phyloP scores from a whole-genome alignment of 2,329 filamentous ascomycete genomes.

The Basipetospora chlamydospora region DNA sequence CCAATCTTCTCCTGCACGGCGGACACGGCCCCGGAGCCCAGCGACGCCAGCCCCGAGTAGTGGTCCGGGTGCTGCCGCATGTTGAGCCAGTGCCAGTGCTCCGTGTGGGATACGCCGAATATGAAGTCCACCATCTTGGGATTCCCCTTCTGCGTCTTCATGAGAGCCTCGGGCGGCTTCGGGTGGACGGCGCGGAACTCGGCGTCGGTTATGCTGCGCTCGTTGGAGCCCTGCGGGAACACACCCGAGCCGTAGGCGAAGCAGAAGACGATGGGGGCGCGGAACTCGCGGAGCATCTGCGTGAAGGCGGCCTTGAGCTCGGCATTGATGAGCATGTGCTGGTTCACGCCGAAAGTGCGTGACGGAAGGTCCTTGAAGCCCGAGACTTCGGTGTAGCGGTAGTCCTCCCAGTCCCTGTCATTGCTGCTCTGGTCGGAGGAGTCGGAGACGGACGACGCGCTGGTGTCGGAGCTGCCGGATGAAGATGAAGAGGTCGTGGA shows the following conservation, averaged over 20 bases:
- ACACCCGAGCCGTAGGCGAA: slow-evolving; percentile 97
- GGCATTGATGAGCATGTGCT: slow-evolving; percentile 89
- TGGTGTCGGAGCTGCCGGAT: background rate
- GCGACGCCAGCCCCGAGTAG: slow-evolving; percentile 70
- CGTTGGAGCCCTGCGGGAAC: slow-evolving; percentile 59
- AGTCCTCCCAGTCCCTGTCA: slow-evolving; percentile 26
- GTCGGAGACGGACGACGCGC: slow-evolving; percentile 2
- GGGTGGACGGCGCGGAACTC: slow-evolving; percentile 58
- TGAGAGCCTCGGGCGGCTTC: slow-evolving; percentile 64
- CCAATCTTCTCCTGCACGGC: slow-evolving; percentile 77
- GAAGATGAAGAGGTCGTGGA: background rate
- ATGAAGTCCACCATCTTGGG: slow-evolving; percentile 99
- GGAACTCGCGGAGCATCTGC: slow-evolving; percentile 79
- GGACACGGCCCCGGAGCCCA: slow-evolving; percentile 77
- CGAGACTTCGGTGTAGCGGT: slow-evolving; percentile 24
- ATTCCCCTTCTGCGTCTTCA: slow-evolving; percentile 71
- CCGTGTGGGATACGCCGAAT: slow-evolving; percentile 82
- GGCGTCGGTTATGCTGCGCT: slow-evolving; percentile 37
- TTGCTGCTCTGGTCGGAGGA: background rate
- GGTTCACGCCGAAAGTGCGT: slow-evolving; percentile 73
- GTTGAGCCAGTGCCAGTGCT: slow-evolving; percentile 96
- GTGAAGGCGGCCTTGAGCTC: slow-evolving; percentile 87
- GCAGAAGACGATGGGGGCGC: slow-evolving; percentile 85
- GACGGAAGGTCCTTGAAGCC: slow-evolving; percentile 30
- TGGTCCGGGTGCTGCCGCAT: slow-evolving; percentile 78